Evolutionary conservation across 2,329 filamentous ascomycete genomes (phyloP), one percentile per base, ranked within the genome.

Genomic region (Epichloe elymi): DNA sequence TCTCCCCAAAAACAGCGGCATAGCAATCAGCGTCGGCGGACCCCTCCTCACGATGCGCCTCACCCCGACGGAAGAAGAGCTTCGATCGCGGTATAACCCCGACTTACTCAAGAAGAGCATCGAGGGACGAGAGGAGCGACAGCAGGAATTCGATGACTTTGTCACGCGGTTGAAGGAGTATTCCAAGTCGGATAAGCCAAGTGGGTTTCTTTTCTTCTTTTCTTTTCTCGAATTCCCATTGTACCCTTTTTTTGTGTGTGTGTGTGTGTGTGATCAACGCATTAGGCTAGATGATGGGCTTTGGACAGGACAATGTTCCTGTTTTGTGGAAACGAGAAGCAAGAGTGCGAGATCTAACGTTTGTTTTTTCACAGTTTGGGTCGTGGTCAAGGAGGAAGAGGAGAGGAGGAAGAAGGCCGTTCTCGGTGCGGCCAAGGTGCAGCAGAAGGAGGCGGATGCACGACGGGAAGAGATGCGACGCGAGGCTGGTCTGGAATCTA

Each of bases 81-180:
- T 98, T 41, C 89, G 94, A 74, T 75, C 88, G 72, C 82, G 78
- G 68, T 97, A 97, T 72, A 97, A 91, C 67, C 91, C 91, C 0
- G 93, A 97, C 36, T 78, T 98, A n/a, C 86, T 93, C 64, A 86
- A 87, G 67, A 80, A 86, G 62, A 89, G 86, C 55, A 72, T 95
- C n/a, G 89, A 90, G 67, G 79, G 83, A 53, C 79, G 88, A 17
- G 75, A 84, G 52, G 80, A 85, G 65, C 79, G 79, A 54, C 81
- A 93, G 63, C 78, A 90, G 67, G 89, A 96, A 53, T 95, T 95
- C 60, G 86, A 96, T 63, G 79, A 89, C 51, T 97, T 95, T 62
- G 86, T 96, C 30, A 77, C 64, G 46, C 82, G 83, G 60, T 69
- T 98, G 64, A 96, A 95, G 74, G 80, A 91, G 60, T 88, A 90